Conservation (phyloP, 345 rosid species). For the Eucalyptus marginata region DNA sequence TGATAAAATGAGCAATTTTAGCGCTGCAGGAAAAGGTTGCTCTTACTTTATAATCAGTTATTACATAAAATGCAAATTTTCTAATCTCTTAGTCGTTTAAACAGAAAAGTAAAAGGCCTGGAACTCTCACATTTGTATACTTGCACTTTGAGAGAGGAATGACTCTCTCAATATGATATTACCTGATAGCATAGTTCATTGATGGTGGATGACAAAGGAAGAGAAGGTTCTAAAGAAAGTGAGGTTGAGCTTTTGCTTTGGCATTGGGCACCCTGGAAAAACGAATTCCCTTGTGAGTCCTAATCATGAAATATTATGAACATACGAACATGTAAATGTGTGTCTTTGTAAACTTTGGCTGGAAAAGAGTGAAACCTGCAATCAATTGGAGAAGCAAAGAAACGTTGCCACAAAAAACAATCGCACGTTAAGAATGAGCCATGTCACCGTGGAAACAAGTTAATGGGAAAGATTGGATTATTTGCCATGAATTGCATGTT, state of each 20-base stretch:
- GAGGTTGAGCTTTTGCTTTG: not conserved
- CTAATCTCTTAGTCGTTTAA: not conserved
- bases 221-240: not conserved
- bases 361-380: not conserved
- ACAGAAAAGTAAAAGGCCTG: not conserved
- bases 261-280: not conserved
- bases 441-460: not conserved
- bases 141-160: not conserved
- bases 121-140: not conserved
- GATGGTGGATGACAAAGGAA: not conserved
- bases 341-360: not conserved
- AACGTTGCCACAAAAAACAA: not conserved
- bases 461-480: not conserved
- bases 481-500: not conserved
- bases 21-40: not conserved
- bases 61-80: not conserved
- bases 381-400: not conserved
- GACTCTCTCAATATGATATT: not conserved
- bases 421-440: not conserved
- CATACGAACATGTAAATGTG: not conserved
- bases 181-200: not conserved
- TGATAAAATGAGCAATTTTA: not conserved
- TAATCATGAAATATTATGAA: not conserved
- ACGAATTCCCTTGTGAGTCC: not conserved
- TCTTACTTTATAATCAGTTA: not conserved